phyloP scores from a whole-genome alignment of 176 grass and related monocot species.

The Carex scoparia region DNA sequence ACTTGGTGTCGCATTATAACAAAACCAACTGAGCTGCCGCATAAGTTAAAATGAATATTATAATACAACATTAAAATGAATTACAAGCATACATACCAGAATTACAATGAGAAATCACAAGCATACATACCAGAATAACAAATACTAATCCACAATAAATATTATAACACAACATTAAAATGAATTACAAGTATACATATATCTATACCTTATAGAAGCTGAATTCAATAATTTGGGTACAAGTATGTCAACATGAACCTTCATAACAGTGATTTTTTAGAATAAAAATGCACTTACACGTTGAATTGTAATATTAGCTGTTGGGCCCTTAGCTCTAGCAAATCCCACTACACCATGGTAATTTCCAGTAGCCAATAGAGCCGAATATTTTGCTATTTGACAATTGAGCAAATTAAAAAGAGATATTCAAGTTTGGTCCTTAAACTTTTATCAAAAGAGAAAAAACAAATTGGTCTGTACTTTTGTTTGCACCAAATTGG shows the following conservation, averaged over 20 bases:
- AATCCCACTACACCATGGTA: conserved; percentile 95
- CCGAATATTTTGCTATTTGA: conserved; percentile 78
- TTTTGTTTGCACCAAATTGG: too few species aligned
- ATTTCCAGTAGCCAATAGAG: conserved; percentile 84
- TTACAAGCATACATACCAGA: too few species aligned
- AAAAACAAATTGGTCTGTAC: too few species aligned
- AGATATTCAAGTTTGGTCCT: too few species aligned
- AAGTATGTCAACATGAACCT: not conserved
- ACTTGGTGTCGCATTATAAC: too few species aligned
- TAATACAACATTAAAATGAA: too few species aligned
- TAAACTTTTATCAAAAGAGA: not conserved
- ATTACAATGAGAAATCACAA: too few species aligned
- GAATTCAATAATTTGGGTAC: not conserved
- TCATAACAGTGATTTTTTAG: not conserved
- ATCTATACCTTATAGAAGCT: not conserved
- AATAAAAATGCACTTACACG: conserved; percentile 38
- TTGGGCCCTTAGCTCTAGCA: conserved; percentile 78
- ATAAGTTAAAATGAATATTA: too few species aligned
- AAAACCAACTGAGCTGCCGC: too few species aligned
- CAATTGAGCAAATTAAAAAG: not conserved
- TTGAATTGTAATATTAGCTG: conserved; percentile 83
- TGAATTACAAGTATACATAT: not conserved
- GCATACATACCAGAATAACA: too few species aligned
- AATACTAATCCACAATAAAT: too few species aligned
- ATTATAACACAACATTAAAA: too few species aligned